A percentile compares a stretch with the other conserved stretches of the same genome.
phyloP scores from a whole-genome alignment of 805 yeast genomes.

The Candida ulmi region DNA sequence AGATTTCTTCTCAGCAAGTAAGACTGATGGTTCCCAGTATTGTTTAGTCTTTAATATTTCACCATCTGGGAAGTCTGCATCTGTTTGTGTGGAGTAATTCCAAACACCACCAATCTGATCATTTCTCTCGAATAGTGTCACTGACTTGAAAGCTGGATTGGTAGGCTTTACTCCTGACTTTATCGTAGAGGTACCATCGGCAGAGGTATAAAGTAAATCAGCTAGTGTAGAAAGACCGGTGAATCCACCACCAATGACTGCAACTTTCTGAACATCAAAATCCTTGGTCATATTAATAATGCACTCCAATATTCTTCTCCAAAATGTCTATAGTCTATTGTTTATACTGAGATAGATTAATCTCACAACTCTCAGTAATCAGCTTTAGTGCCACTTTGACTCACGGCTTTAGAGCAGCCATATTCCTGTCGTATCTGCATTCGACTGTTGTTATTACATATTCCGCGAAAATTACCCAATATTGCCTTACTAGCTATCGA shows the following conservation, averaged over 20 bases:
- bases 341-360: too few species aligned
- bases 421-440: too few species aligned
- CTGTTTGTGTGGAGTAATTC: slow-evolving; percentile 22
- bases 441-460: too few species aligned
- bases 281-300: slow-evolving; percentile 4
- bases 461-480: too few species aligned
- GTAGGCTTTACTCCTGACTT: background rate
- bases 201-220: background rate
- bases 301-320: too few species aligned
- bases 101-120: slow-evolving; percentile 32
- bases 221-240: slow-evolving; percentile 1
- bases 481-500: too few species aligned
- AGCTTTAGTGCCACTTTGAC: too few species aligned
- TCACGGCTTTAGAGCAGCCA: too few species aligned
- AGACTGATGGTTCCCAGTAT: slow-evolving; percentile 26
- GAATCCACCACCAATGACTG: slow-evolving; percentile 3
- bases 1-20: slow-evolving; percentile 22
- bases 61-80: slow-evolving; percentile 16
- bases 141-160: slow-evolving; percentile 23
- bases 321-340: too few species aligned
- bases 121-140: slow-evolving; percentile 33
- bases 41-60: slow-evolving; percentile 23
- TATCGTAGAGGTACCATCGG: background rate
- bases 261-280: background rate
- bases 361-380: too few species aligned